Base-by-base conservation (phyloP, 306 rosid genomes). In the Ceratonia siliqua region DNA sequence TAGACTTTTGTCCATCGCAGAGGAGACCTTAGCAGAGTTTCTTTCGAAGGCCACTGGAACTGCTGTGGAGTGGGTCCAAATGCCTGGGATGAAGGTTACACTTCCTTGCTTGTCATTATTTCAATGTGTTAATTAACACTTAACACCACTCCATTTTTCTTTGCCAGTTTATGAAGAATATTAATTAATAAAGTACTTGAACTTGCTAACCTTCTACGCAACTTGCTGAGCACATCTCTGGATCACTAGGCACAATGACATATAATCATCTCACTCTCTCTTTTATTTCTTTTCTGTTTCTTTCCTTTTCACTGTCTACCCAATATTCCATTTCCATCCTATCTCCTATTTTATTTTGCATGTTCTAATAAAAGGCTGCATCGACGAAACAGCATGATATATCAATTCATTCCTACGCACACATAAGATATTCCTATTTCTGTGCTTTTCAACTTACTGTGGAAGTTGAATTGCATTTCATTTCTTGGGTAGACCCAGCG, bases 51-150 rank as follows among this genome's bases (percentile, higher is more conserved):
- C 99, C 58, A 94, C 99, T 77, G 99, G 99, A 84, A 94, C 99
- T 84, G 99, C 99, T 72, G 97, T 94, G 74, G 99, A 94, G 96
- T 94, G 99, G 99, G 95, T 94, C 96, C 99, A 94, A 89, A 81
- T 94, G 96, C 99, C 99, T 83, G 99, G 99, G 88, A 94, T 94
- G 99, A 94, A 94, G 99, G 99, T 94, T 53, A 50, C 67, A 52
- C 5, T 77, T 17, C 54, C 79, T 67, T 46, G n/a, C 56, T 56
- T 49, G 14, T 62, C 62, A 14, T 71, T 41, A 4, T 62, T 24
- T 57, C 57, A 3, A 42, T 59, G 33, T 63, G 56, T 69, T 8
- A 13, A 30, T 24, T 53, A n/a, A n/a, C n/a, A n/a, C 36, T 73
- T 72, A 12, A 53, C 39, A 38, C 76, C 77, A 32, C 21, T 35